Base-by-base conservation (phyloP, 73 alveolate genomes). In the Halteria grandinella region DNA sequence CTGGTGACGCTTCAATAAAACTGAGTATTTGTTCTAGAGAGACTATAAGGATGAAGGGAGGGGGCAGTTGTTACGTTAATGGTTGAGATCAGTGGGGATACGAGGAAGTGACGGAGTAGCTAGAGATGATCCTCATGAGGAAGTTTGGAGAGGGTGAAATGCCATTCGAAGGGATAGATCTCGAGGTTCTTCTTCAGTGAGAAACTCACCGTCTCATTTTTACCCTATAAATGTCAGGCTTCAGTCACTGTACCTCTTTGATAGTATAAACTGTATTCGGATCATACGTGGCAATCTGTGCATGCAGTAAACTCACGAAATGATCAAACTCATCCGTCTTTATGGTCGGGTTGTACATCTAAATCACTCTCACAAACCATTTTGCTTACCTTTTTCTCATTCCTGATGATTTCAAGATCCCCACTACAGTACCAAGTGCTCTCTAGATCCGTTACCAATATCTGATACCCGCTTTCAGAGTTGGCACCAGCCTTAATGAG, bases 131-230 rank as follows among this genome's bases (percentile, higher is more conserved):
- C 80, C 2, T 44, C 20, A 5, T 66, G 53, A 47, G 63, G 54
- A 12, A 66, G 39, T 34, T 66, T 18, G 3, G 32, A 23, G 32
- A 53, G 32, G 1, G 10, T 14, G 45, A 66, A 66, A 18, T 66
- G 55, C 80, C 80, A 66, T 32, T 66, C 47, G 47, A 66, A 66
- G 11, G 80, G 80, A 53, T 66, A 66, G 15, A 66, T 60, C 45
- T 60, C 77, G 15, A 60, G 3, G 24, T 60, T 14, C 29, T 60
- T 60, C 21, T 60, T 12, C n/a, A 60, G 51, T 60, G 21, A 40
- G 6, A 60, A 34, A 10, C 20, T 24, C 17, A 60, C 4, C 43
- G 37, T 36, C 1, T 32, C 40, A 8, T 45, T 45, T 12, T 66
- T 47, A 39, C 23, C 32, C 80, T 57, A 32, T 27, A 27, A 32